Base-by-base conservation (phyloP, 2,329 filamentous ascomycete species). In the Teratosphaeria destructans region DNA sequence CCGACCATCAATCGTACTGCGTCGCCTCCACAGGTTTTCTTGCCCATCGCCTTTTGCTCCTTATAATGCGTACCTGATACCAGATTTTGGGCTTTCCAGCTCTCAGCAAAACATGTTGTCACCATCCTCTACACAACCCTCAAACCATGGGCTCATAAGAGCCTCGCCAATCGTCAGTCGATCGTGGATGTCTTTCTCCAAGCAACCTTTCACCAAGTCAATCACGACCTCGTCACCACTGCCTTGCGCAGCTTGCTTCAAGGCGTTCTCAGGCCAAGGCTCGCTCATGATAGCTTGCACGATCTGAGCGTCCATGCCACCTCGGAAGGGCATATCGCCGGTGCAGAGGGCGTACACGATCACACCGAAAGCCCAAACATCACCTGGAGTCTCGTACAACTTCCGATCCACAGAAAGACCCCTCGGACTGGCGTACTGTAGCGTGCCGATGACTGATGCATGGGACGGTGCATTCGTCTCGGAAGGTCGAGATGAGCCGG, bases 331-430 rank as follows among this genome's bases (percentile, higher is more conserved):
- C 5, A 86, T 76, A 5, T 78, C 78, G 16, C 84, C 84, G 0
- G 83, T 83, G 27, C 86, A 72, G 27, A 87, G 73, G 1, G 82
- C 78, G 66, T 82, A 87, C 3, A 85, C 74, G 11, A 85, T 80
- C 8, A 87, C 82, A 4, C 85, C 85, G 65, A 82, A 85, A 2
- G 85, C 84, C 85, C 85, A 88, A 2, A 87, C 78, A 67, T 88
- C 85, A 26, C 84, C 83, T 1, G 81, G 79, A 1, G 84, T 73
- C n/a, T 76, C 76, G 65, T 75, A 79, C 12, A 79, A 67, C 4
- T 76, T 72, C 8, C 71, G 66, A 8, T 73, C 69, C 19, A 71
- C 71, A 60, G 73, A 81, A 16, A 82, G 68, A 2, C 70, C 70
- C 63, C 80, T 79, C 0, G 80, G 80, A 3, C 78, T 75, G 3